Conservation (phyloP, 306 rosid genomes). For the Potentilla sterilis region DNA sequence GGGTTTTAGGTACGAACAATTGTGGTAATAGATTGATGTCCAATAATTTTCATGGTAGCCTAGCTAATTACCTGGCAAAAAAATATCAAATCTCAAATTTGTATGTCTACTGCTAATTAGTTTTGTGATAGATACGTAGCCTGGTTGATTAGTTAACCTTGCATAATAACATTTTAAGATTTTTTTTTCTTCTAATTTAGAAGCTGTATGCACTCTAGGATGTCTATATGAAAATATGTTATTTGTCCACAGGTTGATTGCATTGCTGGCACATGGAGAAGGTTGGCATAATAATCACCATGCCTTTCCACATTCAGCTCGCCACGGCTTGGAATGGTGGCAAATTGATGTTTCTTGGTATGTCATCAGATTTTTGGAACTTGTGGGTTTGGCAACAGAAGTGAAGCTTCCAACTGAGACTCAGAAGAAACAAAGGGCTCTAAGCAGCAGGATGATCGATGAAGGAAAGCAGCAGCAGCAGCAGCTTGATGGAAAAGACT, state of each 20-base stretch:
- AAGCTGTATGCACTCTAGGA: not conserved
- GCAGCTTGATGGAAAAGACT: not conserved
- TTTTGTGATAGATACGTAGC: not conserved
- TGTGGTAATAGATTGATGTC: too few relatives aligned
- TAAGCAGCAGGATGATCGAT: not conserved
- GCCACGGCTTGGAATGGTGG: conserved; percentile 97
- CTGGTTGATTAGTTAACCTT: not conserved
- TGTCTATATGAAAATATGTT: not conserved
- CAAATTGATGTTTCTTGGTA: conserved; percentile 86
- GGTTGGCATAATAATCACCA: conserved; percentile 98
- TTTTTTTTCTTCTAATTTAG: not conserved
- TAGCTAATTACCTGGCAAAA: too few relatives aligned
- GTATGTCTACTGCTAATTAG: too few relatives aligned
- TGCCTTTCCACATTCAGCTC: conserved; percentile 80
- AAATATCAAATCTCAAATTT: too few relatives aligned
- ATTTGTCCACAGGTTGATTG: conserved; percentile 51
- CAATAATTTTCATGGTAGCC: too few relatives aligned
- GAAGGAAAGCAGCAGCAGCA: not conserved
- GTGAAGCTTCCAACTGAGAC: conserved; percentile 59
- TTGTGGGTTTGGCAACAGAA: conserved; percentile 69
- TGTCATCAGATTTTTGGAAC: conserved; percentile 56
- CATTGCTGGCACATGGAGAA: conserved; percentile 77
- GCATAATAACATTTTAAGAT: not conserved
- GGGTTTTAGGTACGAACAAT: too few relatives aligned
- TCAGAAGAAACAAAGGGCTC: conserved; percentile 49